Evolutionary conservation across 306 rosid species (phyloP).

Genomic region (Vigna mungo): DNA sequence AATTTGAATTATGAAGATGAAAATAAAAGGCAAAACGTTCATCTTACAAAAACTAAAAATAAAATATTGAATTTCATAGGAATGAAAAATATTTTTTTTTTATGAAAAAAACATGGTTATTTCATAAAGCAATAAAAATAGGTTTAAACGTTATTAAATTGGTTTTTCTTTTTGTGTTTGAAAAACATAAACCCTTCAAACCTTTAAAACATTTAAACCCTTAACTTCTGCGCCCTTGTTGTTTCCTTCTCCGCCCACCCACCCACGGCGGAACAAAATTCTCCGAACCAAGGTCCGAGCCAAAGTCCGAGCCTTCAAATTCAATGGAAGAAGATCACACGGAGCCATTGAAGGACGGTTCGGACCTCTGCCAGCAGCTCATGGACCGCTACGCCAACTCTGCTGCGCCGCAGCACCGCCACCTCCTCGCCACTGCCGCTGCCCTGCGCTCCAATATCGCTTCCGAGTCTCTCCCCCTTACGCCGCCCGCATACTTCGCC

Average conservation of each 20-base stretch:
- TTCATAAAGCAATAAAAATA: too few relatives aligned
- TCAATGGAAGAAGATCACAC: slow-evolving; percentile 65
- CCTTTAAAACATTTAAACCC: slow-evolving; percentile 31
- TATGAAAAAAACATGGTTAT: too few relatives aligned
- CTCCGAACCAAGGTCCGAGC: slow-evolving; percentile 11
- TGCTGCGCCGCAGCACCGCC: slow-evolving; percentile 85
- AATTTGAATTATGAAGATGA: too few relatives aligned
- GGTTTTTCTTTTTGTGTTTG: background rate
- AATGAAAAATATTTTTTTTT: too few relatives aligned
- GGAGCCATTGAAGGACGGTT: slow-evolving; percentile 53
- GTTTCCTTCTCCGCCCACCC: background rate
- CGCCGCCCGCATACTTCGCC: slow-evolving; percentile 75
- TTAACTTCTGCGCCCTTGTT: background rate
- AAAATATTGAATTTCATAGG: too few relatives aligned
- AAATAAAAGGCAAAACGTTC: too few relatives aligned
- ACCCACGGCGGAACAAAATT: slow-evolving; percentile 3
- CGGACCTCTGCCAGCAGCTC: slow-evolving; percentile 85
- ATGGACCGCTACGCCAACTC: slow-evolving; percentile 90
- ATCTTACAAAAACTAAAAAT: too few relatives aligned
- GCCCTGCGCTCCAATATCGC: slow-evolving; percentile 75
- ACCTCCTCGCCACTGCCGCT: slow-evolving; percentile 82
- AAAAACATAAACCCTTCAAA: background rate
- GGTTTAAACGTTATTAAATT: too few relatives aligned
- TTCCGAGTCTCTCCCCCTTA: slow-evolving; percentile 76
- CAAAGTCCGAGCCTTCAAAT: background rate